Conservation (phyloP, 257 asterid species). For the Fraxinus americana region DNA sequence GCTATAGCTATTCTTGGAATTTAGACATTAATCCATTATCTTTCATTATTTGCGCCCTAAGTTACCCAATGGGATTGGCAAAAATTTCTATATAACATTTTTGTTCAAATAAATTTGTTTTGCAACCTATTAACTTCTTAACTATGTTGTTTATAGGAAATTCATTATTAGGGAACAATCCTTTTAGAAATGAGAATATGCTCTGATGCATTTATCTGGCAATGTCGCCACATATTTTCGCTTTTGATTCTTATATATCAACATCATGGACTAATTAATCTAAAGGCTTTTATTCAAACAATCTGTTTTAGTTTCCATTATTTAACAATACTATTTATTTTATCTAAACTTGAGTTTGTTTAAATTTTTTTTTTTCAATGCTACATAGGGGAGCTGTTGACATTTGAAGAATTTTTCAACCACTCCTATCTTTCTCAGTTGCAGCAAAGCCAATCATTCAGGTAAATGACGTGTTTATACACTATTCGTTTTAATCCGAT, state of each 20-base stretch:
- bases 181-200: neutral
- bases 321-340: neutral
- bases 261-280: neutral
- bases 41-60: neutral
- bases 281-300: neutral
- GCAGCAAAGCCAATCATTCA: conserved; percentile 48
- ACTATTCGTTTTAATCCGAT: conserved; percentile 23
- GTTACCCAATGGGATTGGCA: neutral
- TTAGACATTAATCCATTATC: conserved; percentile 23
- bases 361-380: conserved; percentile 13
- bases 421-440: conserved; percentile 74
- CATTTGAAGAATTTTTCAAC: conserved; percentile 93
- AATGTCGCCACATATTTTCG: neutral
- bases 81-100: neutral
- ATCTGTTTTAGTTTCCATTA: conserved; percentile 13
- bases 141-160: conserved; percentile 9
- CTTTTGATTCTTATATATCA: neutral
- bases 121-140: conserved; percentile 1
- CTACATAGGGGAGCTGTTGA: conserved; percentile 74
- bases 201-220: conserved; percentile 1
- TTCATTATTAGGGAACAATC: neutral
- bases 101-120: neutral
- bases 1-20: conserved; percentile 6
- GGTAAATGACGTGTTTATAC: conserved; percentile 44
- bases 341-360: neutral